Percentiles rank a stretch among this genome's conserved stretches.
Evolutionary conservation across 2,329 filamentous ascomycete species (phyloP).

Genomic region (Colletotrichum lentis): DNA sequence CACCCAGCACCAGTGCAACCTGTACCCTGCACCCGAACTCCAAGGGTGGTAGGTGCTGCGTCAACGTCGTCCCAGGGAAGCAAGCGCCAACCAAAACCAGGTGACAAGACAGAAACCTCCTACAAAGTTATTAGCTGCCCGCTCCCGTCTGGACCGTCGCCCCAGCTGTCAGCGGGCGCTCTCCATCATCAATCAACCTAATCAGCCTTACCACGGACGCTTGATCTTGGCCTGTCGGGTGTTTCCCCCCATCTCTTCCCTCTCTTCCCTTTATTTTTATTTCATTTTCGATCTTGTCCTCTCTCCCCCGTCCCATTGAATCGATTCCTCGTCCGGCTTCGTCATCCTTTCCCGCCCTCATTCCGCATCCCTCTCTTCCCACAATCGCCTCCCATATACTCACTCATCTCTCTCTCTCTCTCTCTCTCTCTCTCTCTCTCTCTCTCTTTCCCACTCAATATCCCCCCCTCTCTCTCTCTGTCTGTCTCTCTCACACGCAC

Average conservation of each 20-base stretch:
- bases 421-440: no score
- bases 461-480: background rate
- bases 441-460: background rate
- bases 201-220: slow-evolving; percentile 36
- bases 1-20: background rate
- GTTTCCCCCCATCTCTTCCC: slow-evolving; percentile 8
- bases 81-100: background rate
- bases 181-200: slow-evolving; percentile 34
- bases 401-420: background rate
- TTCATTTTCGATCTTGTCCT: background rate
- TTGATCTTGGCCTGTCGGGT: slow-evolving; percentile 23
- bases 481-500: no score
- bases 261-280: background rate
- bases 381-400: slow-evolving; percentile 17
- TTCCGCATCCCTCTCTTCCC: slow-evolving; percentile 26
- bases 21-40: background rate
- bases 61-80: slow-evolving; percentile 18
- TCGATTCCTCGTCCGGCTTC: slow-evolving; percentile 13
- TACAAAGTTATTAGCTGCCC: slow-evolving; percentile 37
- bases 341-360: background rate
- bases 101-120: slow-evolving; percentile 17
- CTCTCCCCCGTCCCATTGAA: background rate
- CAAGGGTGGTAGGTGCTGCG: slow-evolving; percentile 13
- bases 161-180: slow-evolving; percentile 30
- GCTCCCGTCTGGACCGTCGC: slow-evolving; percentile 34